Evolutionary conservation across 1,284 basidiomycete genomes (phyloP).

Genomic region (Exsudoporus floridanus): DNA sequence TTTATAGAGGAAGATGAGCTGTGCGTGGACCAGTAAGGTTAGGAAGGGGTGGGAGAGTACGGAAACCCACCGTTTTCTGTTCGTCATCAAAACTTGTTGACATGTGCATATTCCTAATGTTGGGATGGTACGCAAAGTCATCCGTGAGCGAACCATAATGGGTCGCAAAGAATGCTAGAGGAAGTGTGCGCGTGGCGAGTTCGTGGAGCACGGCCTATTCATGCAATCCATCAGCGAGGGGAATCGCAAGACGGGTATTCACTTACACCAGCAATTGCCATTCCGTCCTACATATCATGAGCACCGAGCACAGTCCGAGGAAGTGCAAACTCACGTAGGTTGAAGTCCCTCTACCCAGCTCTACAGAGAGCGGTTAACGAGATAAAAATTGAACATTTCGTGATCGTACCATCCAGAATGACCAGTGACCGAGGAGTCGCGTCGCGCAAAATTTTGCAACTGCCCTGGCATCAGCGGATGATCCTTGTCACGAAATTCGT

Average conservation of each 20-base stretch:
- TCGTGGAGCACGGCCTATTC: slow-evolving; percentile 85
- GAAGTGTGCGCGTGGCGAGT: slow-evolving; percentile 86
- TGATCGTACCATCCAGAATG: slow-evolving; percentile 82
- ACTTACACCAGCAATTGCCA: slow-evolving; percentile 87
- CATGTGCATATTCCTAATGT: slow-evolving; percentile 94
- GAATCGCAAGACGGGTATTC: not conserved
- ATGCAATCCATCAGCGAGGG: slow-evolving; percentile 8
- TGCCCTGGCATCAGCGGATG: slow-evolving; percentile 31
- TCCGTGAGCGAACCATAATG: slow-evolving; percentile 87
- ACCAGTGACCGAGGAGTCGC: slow-evolving; percentile 91
- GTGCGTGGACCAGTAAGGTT: not conserved
- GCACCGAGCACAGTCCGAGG: slow-evolving; percentile 20
- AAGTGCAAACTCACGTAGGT: slow-evolving; percentile 61
- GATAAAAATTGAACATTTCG: not conserved
- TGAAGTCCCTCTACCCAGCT: slow-evolving; percentile 86
- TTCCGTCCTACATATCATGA: slow-evolving; percentile 68
- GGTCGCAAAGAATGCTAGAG: slow-evolving; percentile 83
- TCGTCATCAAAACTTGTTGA: slow-evolving; percentile 88
- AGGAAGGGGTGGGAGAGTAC: not conserved
- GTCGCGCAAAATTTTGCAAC: slow-evolving; percentile 87
- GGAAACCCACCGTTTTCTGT: slow-evolving; percentile 66
- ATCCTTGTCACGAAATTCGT: not conserved
- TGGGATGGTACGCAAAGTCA: slow-evolving; percentile 88
- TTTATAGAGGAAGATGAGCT: slow-evolving; percentile 93
- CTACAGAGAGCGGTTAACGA: slow-evolving; percentile 41